These are phyloP conservation scores for Solanum phureja DNA, from an alignment of 257 asterid species.

Conservation along the genomic window DNA sequence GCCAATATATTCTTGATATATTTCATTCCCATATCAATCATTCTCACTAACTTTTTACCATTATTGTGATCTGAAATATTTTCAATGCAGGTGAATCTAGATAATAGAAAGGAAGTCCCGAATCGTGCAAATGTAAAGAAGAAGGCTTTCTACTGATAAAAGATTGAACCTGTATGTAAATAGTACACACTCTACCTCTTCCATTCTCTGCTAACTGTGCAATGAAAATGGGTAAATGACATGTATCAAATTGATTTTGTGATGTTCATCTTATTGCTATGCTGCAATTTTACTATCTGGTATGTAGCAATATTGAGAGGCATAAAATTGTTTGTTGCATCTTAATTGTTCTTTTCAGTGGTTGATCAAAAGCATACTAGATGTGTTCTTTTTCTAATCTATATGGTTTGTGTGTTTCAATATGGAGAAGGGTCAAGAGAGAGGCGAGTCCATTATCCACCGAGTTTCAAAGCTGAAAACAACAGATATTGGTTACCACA, in stretches of 20 bases:
- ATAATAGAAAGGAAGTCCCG: conserved; percentile 2
- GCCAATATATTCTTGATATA: background rate
- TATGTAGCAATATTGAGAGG: background rate
- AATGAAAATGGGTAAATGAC: background rate
- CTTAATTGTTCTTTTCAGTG: background rate
- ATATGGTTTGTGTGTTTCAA: background rate
- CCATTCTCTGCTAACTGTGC: background rate
- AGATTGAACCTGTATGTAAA: background rate
- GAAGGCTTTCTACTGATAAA: conserved; percentile 15
- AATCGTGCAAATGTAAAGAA: conserved; percentile 3
- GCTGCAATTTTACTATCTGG: background rate
- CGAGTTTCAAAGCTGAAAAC: background rate
- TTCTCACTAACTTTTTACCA: background rate
- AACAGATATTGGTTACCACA: no score
- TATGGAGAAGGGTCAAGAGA: background rate
- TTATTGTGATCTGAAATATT: background rate
- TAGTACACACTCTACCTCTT: background rate
- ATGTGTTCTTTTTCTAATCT: background rate
- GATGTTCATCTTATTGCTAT: background rate
- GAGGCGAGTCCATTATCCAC: background rate
- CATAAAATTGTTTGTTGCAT: background rate
- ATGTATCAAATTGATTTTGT: background rate
- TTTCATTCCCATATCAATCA: background rate
- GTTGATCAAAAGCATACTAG: background rate
- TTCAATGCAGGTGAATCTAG: conserved; percentile 16